A percentile compares a stretch with the other conserved stretches of the same genome.
Conservation (phyloP, 257 asterid genomes). For the Solanum dulcamara region DNA sequence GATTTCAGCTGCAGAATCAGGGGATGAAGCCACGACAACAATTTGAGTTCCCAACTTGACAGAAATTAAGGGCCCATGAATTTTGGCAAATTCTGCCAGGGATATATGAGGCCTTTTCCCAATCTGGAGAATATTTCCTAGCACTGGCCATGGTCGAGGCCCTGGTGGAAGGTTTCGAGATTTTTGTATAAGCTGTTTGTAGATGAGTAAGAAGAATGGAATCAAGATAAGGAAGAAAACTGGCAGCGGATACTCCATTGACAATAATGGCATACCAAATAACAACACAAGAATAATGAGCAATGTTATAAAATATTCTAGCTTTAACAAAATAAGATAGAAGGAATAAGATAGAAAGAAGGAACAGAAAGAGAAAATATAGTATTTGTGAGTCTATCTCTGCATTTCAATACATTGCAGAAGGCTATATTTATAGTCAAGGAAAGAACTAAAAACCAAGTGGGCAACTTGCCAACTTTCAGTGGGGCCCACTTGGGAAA, state of each 20-base stretch:
- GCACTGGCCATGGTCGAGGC: constrained; percentile 12
- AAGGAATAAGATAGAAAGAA: no score
- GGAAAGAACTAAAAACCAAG: no score
- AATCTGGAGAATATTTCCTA: constrained; percentile 12
- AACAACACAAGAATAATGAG: no score
- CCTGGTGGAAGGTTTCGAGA: constrained; percentile 4
- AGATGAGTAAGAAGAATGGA: neutral
- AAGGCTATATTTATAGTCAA: no score
- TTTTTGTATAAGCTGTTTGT: neutral
- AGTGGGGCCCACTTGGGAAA: no score
- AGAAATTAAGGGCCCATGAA: constrained; percentile 30
- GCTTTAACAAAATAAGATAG: no score
- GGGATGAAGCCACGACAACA: constrained; percentile 32
- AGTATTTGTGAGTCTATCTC: no score
- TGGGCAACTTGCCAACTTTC: no score
- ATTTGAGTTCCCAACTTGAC: constrained; percentile 20
- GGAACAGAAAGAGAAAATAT: no score
- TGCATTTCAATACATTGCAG: no score
- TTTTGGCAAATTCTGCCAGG: constrained; percentile 14
- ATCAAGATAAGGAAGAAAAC: neutral
- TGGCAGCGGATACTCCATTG: neutral
- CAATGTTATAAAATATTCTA: no score
- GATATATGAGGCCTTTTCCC: constrained; percentile 6
- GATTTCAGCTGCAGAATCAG: constrained; percentile 26
- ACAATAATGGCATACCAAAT: no score